Evolutionary conservation across 495 filamentous ascomycete genomes (phyloP).

Genomic region (Geopyxis carbonaria): DNA sequence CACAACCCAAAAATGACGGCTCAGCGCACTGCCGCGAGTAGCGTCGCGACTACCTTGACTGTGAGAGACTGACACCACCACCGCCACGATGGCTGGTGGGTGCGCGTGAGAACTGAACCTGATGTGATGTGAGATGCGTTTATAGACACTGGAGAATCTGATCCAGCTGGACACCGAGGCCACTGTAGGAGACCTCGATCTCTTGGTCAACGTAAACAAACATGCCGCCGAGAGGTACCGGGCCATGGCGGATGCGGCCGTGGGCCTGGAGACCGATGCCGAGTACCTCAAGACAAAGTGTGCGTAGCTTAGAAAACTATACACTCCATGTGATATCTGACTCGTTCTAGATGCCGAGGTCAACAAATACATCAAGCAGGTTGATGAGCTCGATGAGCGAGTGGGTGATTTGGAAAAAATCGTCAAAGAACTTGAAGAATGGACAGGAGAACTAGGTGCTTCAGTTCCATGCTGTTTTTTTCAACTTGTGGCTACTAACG

Average conservation of each 20-base stretch:
- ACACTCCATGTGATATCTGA: neutral
- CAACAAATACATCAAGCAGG: constrained; percentile 21
- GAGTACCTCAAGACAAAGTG: constrained; percentile 22
- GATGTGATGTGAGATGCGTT: no score
- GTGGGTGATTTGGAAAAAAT: constrained; percentile 23
- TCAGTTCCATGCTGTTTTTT: neutral
- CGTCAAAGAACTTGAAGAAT: constrained; percentile 24
- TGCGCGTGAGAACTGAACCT: no score
- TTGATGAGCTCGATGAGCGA: constrained; percentile 22
- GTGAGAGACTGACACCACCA: no score
- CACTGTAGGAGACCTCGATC: constrained; percentile 23
- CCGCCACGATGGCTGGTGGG: no score
- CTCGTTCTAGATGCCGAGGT: constrained; percentile 19
- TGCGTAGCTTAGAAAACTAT: neutral
- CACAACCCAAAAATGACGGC: no score
- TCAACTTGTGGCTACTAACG: neutral
- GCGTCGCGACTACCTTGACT: no score
- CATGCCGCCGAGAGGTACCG: constrained; percentile 22
- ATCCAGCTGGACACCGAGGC: constrained; percentile 23
- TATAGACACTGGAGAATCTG: constrained; percentile 20
- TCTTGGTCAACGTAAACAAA: constrained; percentile 23
- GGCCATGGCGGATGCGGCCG: constrained; percentile 24
- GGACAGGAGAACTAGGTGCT: constrained; percentile 26
- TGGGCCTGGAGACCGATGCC: constrained; percentile 17
- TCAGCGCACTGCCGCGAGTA: no score